Evolutionary conservation across 2,329 filamentous ascomycete species (phyloP).

Genomic region (Periconia digitata): DNA sequence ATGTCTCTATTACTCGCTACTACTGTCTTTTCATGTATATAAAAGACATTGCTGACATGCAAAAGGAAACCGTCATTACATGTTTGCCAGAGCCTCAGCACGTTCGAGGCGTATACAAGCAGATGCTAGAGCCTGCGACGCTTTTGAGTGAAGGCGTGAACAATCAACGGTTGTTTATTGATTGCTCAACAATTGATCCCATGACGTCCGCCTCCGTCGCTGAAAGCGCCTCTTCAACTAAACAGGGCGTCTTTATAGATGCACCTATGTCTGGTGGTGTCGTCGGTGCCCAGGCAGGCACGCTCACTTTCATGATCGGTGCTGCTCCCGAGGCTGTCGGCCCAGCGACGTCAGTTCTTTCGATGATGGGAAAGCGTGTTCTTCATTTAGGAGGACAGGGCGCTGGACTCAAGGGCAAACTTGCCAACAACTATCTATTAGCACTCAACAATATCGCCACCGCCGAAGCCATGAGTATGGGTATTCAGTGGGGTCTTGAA

Average conservation of each 20-base stretch:
- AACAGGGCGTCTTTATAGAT: constrained; percentile 80
- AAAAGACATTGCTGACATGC: constrained; percentile 20
- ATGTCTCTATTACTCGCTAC: constrained; percentile 33
- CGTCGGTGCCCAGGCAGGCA: constrained; percentile 83
- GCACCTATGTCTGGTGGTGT: constrained; percentile 97
- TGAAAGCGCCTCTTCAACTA: constrained; percentile 64
- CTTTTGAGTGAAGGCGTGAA: constrained; percentile 53
- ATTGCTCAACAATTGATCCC: constrained; percentile 95
- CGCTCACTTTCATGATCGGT: constrained; percentile 95
- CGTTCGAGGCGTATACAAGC: constrained; percentile 78
- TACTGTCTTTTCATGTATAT: constrained; percentile 3
- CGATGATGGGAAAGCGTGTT: constrained; percentile 82
- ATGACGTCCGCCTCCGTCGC: constrained; percentile 79
- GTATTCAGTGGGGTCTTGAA: constrained; percentile 63
- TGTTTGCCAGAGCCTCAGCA: constrained; percentile 88
- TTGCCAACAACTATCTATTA: constrained; percentile 96
- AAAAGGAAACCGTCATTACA: constrained; percentile 80
- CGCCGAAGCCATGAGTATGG: constrained; percentile 68
- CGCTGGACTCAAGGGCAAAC: constrained; percentile 83
- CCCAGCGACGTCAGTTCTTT: constrained; percentile 68
- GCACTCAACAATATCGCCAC: constrained; percentile 86
- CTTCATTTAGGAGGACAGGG: constrained; percentile 85
- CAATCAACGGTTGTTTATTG: constrained; percentile 79
- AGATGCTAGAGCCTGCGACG: constrained; percentile 66
- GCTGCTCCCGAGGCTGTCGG: constrained; percentile 62